phyloP scores from a whole-genome alignment of 176 grass and related monocot genomes.

The Eremochloa ophiuroides region DNA sequence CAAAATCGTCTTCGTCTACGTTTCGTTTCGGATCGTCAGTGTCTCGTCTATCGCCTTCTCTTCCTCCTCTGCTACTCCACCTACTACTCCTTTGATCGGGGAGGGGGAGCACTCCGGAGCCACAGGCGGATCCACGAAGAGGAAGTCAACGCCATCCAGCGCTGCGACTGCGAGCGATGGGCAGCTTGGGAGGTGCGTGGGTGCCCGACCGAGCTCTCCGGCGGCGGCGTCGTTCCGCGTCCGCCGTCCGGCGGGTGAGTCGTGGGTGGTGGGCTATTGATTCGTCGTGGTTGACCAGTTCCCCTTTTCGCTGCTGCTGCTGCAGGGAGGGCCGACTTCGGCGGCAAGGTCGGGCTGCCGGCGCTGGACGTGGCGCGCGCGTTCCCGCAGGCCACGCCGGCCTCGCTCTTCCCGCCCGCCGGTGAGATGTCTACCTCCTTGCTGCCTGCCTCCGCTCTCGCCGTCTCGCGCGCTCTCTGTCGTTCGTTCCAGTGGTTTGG shows the following conservation, averaged over 20 bases:
- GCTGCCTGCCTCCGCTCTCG: neutral
- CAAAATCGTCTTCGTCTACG: neutral
- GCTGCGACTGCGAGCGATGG: slow-evolving; percentile 32
- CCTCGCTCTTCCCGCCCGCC: slow-evolving; percentile 57
- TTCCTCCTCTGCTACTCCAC: neutral
- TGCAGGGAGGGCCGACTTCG: neutral
- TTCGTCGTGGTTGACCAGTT: neutral
- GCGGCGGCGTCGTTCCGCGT: too few species aligned
- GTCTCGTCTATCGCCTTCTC: neutral
- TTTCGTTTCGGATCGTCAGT: neutral
- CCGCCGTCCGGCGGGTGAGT: neutral
- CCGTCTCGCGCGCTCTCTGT: too few species aligned
- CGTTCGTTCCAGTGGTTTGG: too few species aligned
- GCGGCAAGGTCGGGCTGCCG: slow-evolving; percentile 55
- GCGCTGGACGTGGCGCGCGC: slow-evolving; percentile 53
- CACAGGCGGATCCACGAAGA: neutral
- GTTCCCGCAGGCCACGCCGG: slow-evolving; percentile 77
- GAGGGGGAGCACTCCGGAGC: neutral
- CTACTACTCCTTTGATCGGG: neutral
- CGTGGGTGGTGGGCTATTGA: neutral
- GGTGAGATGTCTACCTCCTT: slow-evolving; percentile 18
- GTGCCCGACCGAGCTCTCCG: neutral
- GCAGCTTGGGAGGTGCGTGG: slow-evolving; percentile 28
- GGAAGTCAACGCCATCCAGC: neutral
- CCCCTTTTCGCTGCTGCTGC: neutral